Percentiles rank a stretch among this genome's conserved stretches.
phyloP scores from a whole-genome alignment of 2,329 filamentous ascomycete species.

The Paecilomyces niveus region DNA sequence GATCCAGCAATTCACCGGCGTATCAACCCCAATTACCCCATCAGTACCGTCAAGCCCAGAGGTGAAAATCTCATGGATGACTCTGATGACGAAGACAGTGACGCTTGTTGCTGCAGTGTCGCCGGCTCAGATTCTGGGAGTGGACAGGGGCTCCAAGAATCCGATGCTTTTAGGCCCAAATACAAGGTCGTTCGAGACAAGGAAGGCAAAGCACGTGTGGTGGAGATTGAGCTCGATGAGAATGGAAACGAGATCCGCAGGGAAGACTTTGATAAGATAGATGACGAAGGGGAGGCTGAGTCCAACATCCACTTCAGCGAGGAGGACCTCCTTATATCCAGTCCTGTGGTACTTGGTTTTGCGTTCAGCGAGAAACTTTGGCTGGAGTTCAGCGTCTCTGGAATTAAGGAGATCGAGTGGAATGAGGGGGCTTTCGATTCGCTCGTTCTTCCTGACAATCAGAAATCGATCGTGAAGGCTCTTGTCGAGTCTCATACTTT shows the following conservation, averaged over 20 bases:
- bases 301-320: constrained; percentile 59
- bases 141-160: constrained; percentile 30
- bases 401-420: constrained; percentile 74
- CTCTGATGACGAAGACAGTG: constrained; percentile 29
- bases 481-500: constrained; percentile 80
- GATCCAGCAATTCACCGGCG: constrained; percentile 75
- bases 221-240: constrained; percentile 50
- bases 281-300: constrained; percentile 24
- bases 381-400: constrained; percentile 79
- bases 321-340: constrained; percentile 77
- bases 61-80: constrained; percentile 56
- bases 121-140: constrained; percentile 29
- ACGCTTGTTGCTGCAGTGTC: constrained; percentile 33
- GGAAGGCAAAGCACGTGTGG: constrained; percentile 44
- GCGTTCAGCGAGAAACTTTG: constrained; percentile 83
- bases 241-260: constrained; percentile 48
- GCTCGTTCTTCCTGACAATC: constrained; percentile 60
- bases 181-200: constrained; percentile 51
- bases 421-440: constrained; percentile 77
- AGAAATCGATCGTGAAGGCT: constrained; percentile 66
- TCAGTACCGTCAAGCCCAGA: constrained; percentile 66
- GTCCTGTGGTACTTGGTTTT: constrained; percentile 78
- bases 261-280: constrained; percentile 53
- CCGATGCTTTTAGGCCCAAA: constrained; percentile 30
- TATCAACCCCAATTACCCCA: constrained; percentile 78